Base-by-base conservation (phyloP, 352 stramenopile species). In the Pythium myriotylum region DNA sequence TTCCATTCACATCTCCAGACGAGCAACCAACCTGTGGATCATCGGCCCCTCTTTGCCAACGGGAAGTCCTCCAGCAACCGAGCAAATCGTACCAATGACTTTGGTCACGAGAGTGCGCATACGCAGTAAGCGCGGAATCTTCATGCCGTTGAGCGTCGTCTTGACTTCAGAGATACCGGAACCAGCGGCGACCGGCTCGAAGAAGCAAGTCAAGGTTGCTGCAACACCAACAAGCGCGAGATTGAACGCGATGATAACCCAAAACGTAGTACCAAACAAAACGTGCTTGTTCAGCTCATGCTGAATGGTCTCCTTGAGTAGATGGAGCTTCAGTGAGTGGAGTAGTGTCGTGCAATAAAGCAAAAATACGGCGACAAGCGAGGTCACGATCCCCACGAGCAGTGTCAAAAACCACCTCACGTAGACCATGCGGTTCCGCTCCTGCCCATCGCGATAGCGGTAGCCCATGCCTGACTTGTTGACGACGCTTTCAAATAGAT, bases 101-200 rank as follows among this genome's bases (percentile, higher is more conserved):
- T 97, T 98, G 61, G 84, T 89, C 46, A 93, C 71, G 46, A 97
- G 83, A 17, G 86, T 93, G 23, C 76, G 74, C 51, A 95, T 64
- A 1, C 86, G 80, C 32, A 95, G 39, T 67, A 95, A 72, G 0
- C 81, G 81, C 6, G 80, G 85, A 48, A 94, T 94, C 55, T 94
- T 94, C 72, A 94, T 89, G 39, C 85, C 92, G 62, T 98, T 98
- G 12, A 98, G 79, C 56, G 92, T 97, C 14, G 88, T 94, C 70
- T 97, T 97, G 50, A 98, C 84, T 68, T 97, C 90, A 20, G 91
- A 96, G 46, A 98, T 97, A 23, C 92, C 91, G 17, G 86, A 95
- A 48, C 86, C 86, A 40, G 86, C 86, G 39, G 84, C 83, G 24
- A 95, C 84, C 5, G 82, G 81, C 54, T 95, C 86, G 16, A 73